These are phyloP conservation scores for Mycocentrospora acerina DNA, from an alignment of 2,329 filamentous ascomycete genomes.

Conservation along the genomic window DNA sequence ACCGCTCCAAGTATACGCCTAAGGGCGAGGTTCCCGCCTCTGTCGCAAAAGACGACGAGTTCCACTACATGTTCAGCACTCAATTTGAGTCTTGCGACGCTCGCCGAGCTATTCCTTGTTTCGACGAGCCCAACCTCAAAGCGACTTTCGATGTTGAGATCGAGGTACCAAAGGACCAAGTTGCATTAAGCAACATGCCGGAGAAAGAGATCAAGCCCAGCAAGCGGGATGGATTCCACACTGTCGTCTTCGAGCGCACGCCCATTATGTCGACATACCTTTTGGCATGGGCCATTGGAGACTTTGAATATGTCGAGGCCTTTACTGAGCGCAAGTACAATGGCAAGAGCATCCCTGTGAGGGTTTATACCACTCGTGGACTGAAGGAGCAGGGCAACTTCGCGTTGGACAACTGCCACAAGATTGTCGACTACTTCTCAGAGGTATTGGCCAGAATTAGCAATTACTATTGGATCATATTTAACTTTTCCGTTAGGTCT, in stretches of 20 bases:
- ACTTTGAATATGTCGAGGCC: constrained; percentile 95
- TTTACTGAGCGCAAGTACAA: constrained; percentile 89
- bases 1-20: constrained; percentile 91
- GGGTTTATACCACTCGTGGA: constrained; percentile 94
- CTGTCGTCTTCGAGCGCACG: constrained; percentile 86
- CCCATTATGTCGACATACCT: constrained; percentile 97
- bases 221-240: constrained; percentile 69
- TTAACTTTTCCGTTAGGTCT: constrained; percentile 55
- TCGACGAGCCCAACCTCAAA: constrained; percentile 97
- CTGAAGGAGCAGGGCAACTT: constrained; percentile 88
- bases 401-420: constrained; percentile 86
- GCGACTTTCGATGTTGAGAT: constrained; percentile 93
- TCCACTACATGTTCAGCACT: constrained; percentile 78
- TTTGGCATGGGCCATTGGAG: constrained; percentile 90
- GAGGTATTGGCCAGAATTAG: constrained; percentile 52
- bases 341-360: constrained; percentile 85
- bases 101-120: constrained; percentile 92
- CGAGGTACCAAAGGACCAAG: constrained; percentile 84
- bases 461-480: constrained; percentile 1
- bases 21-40: constrained; percentile 69
- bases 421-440: constrained; percentile 95
- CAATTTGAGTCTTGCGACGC: constrained; percentile 98
- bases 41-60: constrained; percentile 70
- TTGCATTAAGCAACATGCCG: constrained; percentile 94
- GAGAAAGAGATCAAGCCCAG: constrained; percentile 74